Evolutionary conservation across 2,329 filamentous ascomycete genomes (phyloP), one percentile per base, ranked within the genome.

Genomic region (Pseudonectria buxi): DNA sequence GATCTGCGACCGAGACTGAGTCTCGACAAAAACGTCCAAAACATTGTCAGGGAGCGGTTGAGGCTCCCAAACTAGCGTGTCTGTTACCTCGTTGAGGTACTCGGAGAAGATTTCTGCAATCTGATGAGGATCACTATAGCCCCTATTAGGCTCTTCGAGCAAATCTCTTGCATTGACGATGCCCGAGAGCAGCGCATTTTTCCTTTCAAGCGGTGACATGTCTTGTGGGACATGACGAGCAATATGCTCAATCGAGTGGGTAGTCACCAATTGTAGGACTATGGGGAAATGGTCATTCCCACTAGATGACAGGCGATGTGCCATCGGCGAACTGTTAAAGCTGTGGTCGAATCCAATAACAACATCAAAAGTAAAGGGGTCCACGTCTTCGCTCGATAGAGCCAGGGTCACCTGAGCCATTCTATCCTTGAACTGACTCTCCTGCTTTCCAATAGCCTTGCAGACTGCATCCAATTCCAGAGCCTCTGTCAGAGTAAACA

Each of bases 241-340:
- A 28, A 78, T 63, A 39, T 79, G 75, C 50, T 79, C 74, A 26
- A 78, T 65, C 2, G 73, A 72, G 43, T 70, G 65, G 3, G 63
- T 67, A 6, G 64, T 69, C 5, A 71, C 67, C 5, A 78, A 61
- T 0, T 61, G 58, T 36, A 79, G 49, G 2, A 73, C 54, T n/a
- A 73, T 48, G 0, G 69, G 71, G 27, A 55, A 53, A 22, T 36
- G 44, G 18, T 28, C 30, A 22, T 42, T 30, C 14, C 45, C 44
- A 10, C 42, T 44, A 13, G 40, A 39, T n/a, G 30, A 30, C 15
- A 53, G 32, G 16, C 44, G 53, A 25, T 11, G 48, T 25, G 53
- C 40, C 36, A 56, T 28, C 41, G 52, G 36, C 3, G 62, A 71
- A 10, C 54, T 55, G 16, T 60, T 57, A 29, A 72, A 74, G 2